Conservation (phyloP, 1,284 basidiomycete species). For the Sanghuangporus baumii region DNA sequence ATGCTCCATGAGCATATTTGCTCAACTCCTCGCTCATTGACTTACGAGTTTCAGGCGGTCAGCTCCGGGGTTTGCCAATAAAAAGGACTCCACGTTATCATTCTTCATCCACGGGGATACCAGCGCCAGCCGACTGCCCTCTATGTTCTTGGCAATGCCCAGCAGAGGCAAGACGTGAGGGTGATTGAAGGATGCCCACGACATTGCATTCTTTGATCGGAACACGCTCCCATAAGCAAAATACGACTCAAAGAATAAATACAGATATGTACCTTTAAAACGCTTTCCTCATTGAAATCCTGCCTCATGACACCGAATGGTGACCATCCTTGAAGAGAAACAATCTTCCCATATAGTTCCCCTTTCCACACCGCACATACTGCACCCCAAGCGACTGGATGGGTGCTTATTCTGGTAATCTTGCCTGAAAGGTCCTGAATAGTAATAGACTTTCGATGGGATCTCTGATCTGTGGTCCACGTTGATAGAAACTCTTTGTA, state of each 20-base stretch:
- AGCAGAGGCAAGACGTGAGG: conserved; percentile 10
- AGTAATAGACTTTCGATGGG: neutral
- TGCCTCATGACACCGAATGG: neutral
- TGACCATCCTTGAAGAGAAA: conserved; percentile 3
- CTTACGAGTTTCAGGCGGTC: conserved; percentile 16
- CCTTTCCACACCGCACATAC: conserved; percentile 10
- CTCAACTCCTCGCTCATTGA: neutral
- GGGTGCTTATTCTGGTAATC: conserved; percentile 6
- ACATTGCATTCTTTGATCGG: neutral
- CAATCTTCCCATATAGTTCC: conserved; percentile 15
- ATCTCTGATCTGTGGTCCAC: neutral
- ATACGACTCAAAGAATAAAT: neutral
- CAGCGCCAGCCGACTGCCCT: conserved; percentile 2
- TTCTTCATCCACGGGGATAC: conserved; percentile 16
- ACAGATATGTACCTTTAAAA: neutral
- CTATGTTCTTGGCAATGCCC: conserved; percentile 8
- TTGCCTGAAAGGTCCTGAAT: conserved; percentile 14
- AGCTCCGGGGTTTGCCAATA: conserved; percentile 11
- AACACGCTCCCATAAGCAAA: neutral
- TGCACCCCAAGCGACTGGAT: conserved; percentile 14
- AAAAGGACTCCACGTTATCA: neutral
- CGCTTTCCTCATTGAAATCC: neutral
- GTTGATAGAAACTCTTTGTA: conserved; percentile 9
- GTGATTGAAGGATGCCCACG: conserved; percentile 14
- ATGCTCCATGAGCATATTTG: neutral